Evolutionary conservation across 345 rosid species (phyloP), one percentile per base, ranked within the genome.

Genomic region (Eutrema heterophyllum): DNA sequence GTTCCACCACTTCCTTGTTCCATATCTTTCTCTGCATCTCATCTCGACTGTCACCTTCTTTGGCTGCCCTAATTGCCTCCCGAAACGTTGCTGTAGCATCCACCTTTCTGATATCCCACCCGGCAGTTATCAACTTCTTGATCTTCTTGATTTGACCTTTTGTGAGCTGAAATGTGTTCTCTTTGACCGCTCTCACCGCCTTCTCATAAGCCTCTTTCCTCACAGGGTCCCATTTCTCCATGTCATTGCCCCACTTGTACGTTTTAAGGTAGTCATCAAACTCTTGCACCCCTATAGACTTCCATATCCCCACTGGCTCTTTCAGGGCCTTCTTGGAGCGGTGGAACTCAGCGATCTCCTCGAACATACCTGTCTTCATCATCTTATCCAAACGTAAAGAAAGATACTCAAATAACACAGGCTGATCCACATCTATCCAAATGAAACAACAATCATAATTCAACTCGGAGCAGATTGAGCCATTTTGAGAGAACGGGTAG

Each of bases 261-360:
- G 5, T 14, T 16, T 36, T 50, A 14, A 91, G 80, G 62, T 81
- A 81, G 11, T 7, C 56, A 45, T 85, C 86, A 2, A 91, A 78
- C 59, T 89, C 97, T 0, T 87, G 97, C 3, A 89, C 82, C 18
- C 97, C 93, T 32, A 91, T 86, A 6, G 96, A 85, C 46, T 67
- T 85, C 77, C 89, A 70, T 29, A 89, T 75, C 41, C 93, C 91
- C 24, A 15, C 12, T 15, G 61, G 68, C 9, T 51, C 72, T 9
- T 43, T 12, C 46, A 84, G 84, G 0, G 84, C 72, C 48, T 55
- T 54, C 1, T 50, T 12, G 18, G 85, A 76, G 43, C 84, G 78
- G 3, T 81, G 85, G 10, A 82, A 56, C 12, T 76, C 75, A 68
- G 89, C 79, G 2, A 83, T 87, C 54, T 91, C 95, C 4, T 87